Base-by-base conservation (phyloP, 1,139 yeast genomes). In the Kodamaea ohmeri region DNA sequence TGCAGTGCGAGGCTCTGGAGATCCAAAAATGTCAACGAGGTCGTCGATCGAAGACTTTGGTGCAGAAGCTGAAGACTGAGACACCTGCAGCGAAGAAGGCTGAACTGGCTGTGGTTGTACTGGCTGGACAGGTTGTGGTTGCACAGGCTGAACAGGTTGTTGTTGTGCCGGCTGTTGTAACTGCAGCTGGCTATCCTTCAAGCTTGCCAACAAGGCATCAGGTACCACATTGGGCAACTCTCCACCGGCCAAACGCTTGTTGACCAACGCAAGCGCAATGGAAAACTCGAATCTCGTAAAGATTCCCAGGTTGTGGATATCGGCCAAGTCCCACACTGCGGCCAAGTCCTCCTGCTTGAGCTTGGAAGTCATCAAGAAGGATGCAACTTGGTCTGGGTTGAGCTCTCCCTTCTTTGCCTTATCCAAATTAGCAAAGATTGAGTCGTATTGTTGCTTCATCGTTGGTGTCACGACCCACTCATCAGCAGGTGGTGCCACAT, bases 251-350 rank as follows among this genome's bases (percentile, higher is more conserved):
- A 89, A 69, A 52, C 78, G 83, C 61, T 82, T 87, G 60, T 89
- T 95, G 9, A 92, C 94, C 51, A 92, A 74, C 56, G 83, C 92
- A 84, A 92, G 84, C 11, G 98, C 97, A 55, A 92, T 84, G 2
- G 95, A 80, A 61, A 94, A 92, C 59, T 92, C 98, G 45, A 78
- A 68, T 53, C 76, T 81, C 29, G 87, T 74, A 54, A 94, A 87
- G 36, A 76, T 75, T 25, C 97, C 97, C 32, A 89, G 79, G 60
- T 89, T 88, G 51, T 87, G 86, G 44, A 89, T 75, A 60, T 94
- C 97, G 5, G 97, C 80, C 53, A 92, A 71, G 60, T 92, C 97
- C 99, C 99, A 94, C 32, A 94, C 80, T 21, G 79, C 69, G 1
- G 98, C 98, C 49, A 94, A 72, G 26, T 79, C 82, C 41, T 87